These are phyloP conservation scores for Eucalyptus cloeziana DNA, from an alignment of 345 rosid species.

Conservation along the genomic window DNA sequence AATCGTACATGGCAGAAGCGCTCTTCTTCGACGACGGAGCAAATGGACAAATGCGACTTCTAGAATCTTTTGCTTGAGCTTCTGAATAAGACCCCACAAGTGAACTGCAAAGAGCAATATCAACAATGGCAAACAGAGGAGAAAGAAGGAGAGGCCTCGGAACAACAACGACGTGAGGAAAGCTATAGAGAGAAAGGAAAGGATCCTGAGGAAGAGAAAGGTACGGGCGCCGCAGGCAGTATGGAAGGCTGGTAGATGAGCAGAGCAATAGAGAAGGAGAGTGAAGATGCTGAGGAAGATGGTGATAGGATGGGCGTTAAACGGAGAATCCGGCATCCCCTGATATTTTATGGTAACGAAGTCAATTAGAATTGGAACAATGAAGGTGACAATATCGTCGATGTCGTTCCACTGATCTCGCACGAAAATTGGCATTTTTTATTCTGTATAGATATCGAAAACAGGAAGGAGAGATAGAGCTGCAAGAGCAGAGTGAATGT, in stretches of 20 bases:
- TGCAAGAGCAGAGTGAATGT: neutral
- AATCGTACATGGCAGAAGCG: neutral
- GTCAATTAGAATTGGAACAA: too few species aligned
- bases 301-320: too few species aligned
- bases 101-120: neutral
- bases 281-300: neutral
- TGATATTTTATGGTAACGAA: too few species aligned
- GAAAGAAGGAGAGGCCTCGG: neutral
- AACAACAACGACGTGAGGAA: neutral
- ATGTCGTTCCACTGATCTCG: too few species aligned
- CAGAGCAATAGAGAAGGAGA: neutral
- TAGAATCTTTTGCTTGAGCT: neutral
- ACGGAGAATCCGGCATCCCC: too few species aligned
- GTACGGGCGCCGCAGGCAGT: neutral
- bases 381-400: too few species aligned
- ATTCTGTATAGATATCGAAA: too few species aligned
- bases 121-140: neutral
- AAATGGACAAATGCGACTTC: neutral
- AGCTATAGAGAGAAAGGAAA: neutral
- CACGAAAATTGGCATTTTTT: too few species aligned
- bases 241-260: neutral
- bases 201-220: neutral
- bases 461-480: neutral
- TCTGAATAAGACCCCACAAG: neutral
- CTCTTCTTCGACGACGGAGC: neutral